Base-by-base conservation (phyloP, 2,329 filamentous ascomycete species). In the Fusarium transvaalense region DNA sequence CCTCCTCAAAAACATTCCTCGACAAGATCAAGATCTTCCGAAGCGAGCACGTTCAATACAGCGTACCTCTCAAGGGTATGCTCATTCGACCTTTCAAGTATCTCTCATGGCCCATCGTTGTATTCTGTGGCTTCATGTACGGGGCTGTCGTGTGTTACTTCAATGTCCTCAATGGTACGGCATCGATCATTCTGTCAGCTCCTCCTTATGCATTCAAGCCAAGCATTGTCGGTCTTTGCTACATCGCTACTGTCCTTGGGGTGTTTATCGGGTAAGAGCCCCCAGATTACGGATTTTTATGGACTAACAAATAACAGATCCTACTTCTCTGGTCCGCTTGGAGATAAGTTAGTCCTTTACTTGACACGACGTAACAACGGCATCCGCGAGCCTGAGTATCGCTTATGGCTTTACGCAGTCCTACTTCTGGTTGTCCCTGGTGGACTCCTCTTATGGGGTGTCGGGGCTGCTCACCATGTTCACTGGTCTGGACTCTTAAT, bases 91-190 rank as follows among this genome's bases (percentile, higher is more conserved):
- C 21, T 41, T 41, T 41, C 38, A 5, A 15, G 38, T 41, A 41
- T 10, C 19, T 59, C 23, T 4, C 51, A 32, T 54, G 42, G 15
- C 47, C 55, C 1, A 55, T 29, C 1, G 37, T 57, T 7, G 47
- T 37, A 0, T 57, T 50, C 13, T 37, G 47, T 9, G 55, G 55
- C 4, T 57, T 57, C 15, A 54, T 55, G 21, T 57, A 54, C 10
- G 55, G 55, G 5, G 52, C 53, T 14, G 32, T 54, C 8, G 17
- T 55, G 4, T 54, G 47, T 1, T 58, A 45, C 35, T 54, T 54
- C 25, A 54, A 54, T n/a, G 38, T 58, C 15, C 3, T 58, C 3
- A 43, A 42, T n/a, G 55, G 37, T 3, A 43, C 55, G 3, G 41
- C 38, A 7, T 35, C 48, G 17, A 38, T 52, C 4, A 37, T 58